These are phyloP conservation scores for Paraglomus brasilianum DNA, from an alignment of 192 early-diverging fungal genomes.

Conservation along the genomic window DNA sequence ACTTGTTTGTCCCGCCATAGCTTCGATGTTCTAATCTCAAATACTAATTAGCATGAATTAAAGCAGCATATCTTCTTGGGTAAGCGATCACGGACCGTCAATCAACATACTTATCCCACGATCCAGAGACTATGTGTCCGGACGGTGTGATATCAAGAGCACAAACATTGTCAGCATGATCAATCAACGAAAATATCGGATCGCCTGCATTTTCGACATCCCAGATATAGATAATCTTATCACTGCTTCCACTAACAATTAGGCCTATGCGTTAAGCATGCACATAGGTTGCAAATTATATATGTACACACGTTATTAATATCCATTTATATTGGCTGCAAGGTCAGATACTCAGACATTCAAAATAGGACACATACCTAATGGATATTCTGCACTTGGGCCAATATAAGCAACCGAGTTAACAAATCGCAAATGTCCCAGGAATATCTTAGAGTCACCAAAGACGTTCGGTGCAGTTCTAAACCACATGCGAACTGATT, in stretches of 20 bases:
- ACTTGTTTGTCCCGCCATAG: constrained; percentile 85
- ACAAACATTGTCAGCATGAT: constrained; percentile 89
- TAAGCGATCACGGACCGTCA: no score
- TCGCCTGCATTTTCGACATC: constrained; percentile 58
- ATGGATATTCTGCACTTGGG: constrained; percentile 54
- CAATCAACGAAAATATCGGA: constrained; percentile 67
- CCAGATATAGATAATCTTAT: constrained; percentile 82
- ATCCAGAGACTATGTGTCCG: constrained; percentile 85
- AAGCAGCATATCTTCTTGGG: background rate
- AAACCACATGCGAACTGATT: constrained; percentile 71
- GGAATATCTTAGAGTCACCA: constrained; percentile 48
- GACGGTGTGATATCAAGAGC: constrained; percentile 61
- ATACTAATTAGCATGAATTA: background rate
- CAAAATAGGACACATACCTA: constrained; percentile 48
- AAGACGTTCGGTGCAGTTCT: constrained; percentile 54
- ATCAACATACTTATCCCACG: constrained; percentile 86
- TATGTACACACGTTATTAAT: background rate
- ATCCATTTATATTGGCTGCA: background rate
- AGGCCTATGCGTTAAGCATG: constrained; percentile 60
- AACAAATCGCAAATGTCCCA: constrained; percentile 78
- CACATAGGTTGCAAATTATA: background rate
- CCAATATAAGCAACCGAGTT: constrained; percentile 67
- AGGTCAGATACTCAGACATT: background rate
- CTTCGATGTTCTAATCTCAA: constrained; percentile 79
- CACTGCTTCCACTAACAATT: constrained; percentile 78